phyloP scores from a whole-genome alignment of 371 early-diverging fungal species.

The Mucor racemosus region DNA sequence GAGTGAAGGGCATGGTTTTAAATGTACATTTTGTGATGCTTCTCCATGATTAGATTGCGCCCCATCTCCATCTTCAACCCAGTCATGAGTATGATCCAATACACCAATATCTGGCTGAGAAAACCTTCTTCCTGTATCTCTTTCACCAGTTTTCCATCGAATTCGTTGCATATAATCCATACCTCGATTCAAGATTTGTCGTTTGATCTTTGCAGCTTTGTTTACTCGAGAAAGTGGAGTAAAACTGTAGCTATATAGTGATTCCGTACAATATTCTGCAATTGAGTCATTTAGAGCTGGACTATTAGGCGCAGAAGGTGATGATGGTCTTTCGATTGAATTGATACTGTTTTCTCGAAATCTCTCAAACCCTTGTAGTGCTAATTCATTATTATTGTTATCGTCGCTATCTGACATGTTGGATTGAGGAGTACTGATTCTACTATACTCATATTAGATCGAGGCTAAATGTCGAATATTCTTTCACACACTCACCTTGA shows the following conservation, averaged over 20 bases:
- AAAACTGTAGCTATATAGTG: constrained; percentile 65
- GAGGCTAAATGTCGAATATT: too few species aligned
- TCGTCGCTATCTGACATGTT: constrained; percentile 19
- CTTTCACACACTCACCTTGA: not conserved
- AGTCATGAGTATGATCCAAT: constrained; percentile 33
- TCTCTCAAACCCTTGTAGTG: constrained; percentile 18
- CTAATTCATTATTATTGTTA: constrained; percentile 15
- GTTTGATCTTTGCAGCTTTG: constrained; percentile 43
- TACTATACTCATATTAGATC: not conserved
- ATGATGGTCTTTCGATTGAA: not conserved
- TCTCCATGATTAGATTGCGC: not conserved
- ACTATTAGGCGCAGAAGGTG: not conserved
- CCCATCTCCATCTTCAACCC: constrained; percentile 17
- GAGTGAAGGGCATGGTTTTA: constrained; percentile 19
- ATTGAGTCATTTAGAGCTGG: constrained; percentile 20
- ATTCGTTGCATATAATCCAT: constrained; percentile 64
- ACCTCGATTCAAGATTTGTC: constrained; percentile 52
- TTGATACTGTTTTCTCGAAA: constrained; percentile 15
- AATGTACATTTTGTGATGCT: not conserved
- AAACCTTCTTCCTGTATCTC: constrained; percentile 40
- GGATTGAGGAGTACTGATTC: constrained; percentile 13
- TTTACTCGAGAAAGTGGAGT: constrained; percentile 48
- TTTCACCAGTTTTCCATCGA: constrained; percentile 51
- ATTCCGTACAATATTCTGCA: constrained; percentile 46
- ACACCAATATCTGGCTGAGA: constrained; percentile 46